Percentiles rank a stretch among this genome's conserved stretches.
Conservation (phyloP, 1,284 basidiomycete species). For the Phellopilus nigrolimitatus region DNA sequence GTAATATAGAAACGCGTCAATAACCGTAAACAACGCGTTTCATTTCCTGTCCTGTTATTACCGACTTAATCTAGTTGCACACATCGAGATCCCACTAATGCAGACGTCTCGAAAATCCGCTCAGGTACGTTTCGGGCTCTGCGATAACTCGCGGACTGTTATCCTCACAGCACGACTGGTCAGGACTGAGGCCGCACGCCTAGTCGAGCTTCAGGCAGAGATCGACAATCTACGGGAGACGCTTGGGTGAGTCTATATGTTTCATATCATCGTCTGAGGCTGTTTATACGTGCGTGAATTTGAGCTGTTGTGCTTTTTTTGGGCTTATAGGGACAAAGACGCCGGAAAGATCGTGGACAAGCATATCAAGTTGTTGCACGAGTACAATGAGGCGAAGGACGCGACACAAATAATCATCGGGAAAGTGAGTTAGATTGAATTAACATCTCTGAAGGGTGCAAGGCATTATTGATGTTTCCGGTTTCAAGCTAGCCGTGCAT, state of each 20-base stretch:
- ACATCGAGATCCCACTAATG: neutral
- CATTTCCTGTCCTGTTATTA: too few relatives aligned
- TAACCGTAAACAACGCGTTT: too few relatives aligned
- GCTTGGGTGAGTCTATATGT: slow-evolving; percentile 9
- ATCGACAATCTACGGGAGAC: slow-evolving; percentile 10
- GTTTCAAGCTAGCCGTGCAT: slow-evolving; percentile 53
- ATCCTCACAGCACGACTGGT: neutral
- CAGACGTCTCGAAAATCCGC: neutral
- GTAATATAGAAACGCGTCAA: too few relatives aligned
- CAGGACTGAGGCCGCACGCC: slow-evolving; percentile 3
- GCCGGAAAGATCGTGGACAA: slow-evolving; percentile 61
- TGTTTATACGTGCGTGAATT: too few relatives aligned
- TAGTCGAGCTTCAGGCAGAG: slow-evolving; percentile 8
- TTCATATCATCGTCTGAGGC: neutral
- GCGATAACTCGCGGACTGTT: too few relatives aligned
- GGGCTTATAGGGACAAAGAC: slow-evolving; percentile 47
- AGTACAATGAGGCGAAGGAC: slow-evolving; percentile 78
- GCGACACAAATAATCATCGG: slow-evolving; percentile 70
- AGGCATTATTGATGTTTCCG: slow-evolving; percentile 7
- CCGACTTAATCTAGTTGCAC: too few relatives aligned
- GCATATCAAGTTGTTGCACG: slow-evolving; percentile 69
- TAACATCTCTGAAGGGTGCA: slow-evolving; percentile 7
- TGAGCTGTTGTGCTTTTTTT: too few relatives aligned
- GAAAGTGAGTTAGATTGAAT: slow-evolving; percentile 34
- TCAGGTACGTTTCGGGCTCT: neutral